Base-by-base conservation (phyloP, 768 basidiomycete genomes). In the Kwoniella shandongensis region DNA sequence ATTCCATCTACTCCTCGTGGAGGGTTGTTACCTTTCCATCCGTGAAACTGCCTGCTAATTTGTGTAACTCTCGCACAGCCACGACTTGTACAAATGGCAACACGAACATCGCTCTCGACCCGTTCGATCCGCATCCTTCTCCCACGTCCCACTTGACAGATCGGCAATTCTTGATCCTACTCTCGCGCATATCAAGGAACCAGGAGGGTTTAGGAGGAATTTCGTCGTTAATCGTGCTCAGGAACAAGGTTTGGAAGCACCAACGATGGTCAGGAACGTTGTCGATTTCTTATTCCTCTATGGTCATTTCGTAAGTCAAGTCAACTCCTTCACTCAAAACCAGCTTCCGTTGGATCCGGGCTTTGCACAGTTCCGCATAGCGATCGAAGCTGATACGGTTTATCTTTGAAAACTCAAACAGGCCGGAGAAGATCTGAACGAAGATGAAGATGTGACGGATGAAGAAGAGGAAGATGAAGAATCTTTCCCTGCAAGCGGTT, bases 251-350 rank as follows among this genome's bases (percentile, higher is more conserved):
- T 70, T 76, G 20, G 83, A 82, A 39, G 86, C 87, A 59, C 78
- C 79, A 1, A 67, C 70, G 45, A 80, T 91, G 58, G 75, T 83
- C 27, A 86, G 86, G 68, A 93, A 89, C 70, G 93, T 94, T 61
- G 88, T 97, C 59, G 92, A 97, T 69, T 99, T 99, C 76, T 78
- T 99, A 42, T 88, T 88, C 69, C 81, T 98, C 23, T 99, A 90
- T 70, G 96, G 96, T 3, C 94, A 98, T 76, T 97, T 96, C 72
- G 94, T 93, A 71, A 79, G 92, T 80, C 27, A 49, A n/a, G n/a
- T n/a, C n/a, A n/a, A n/a, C 44, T 10, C 30, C 40, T 18, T 18
- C 13, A 55, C 6, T 22, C 23, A 4, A 17, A 0, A 39, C 2
- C 22, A 42, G 29, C 25, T 23, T 27, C 27, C 23, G 23, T 23